phyloP scores from a whole-genome alignment of 2,329 filamentous ascomycete genomes.

The Diplocarpon rosae region DNA sequence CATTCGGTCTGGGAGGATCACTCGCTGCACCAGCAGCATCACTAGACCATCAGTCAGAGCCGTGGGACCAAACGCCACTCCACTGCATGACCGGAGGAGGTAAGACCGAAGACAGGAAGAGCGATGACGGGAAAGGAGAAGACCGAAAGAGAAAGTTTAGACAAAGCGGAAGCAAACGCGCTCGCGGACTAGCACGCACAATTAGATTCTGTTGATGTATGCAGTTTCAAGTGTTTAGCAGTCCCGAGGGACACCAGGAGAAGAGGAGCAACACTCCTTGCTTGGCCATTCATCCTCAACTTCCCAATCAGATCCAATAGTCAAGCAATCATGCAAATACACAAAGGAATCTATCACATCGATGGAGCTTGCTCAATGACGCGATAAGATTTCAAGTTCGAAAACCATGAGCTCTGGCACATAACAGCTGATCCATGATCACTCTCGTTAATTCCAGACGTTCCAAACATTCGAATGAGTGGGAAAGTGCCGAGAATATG shows the following conservation, averaged over 20 bases:
- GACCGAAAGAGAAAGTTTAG: not conserved
- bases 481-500: not conserved
- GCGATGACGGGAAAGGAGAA: not conserved
- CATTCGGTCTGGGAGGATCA: not conserved
- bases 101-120: not conserved
- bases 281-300: not conserved
- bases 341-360: not conserved
- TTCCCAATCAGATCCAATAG: not conserved
- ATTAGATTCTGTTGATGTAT: not conserved
- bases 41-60: not conserved
- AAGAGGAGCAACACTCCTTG: not conserved
- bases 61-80: not conserved
- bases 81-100: not conserved
- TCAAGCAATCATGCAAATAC: constrained; percentile 1
- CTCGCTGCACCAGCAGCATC: not conserved
- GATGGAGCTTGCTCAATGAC: not conserved
- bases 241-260: not conserved
- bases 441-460: not conserved
- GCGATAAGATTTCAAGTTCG: not conserved
- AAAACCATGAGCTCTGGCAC: not conserved
- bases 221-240: not conserved
- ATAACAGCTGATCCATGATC: not conserved
- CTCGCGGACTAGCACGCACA: not conserved
- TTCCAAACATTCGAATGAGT: not conserved
- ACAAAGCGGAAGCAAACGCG: not conserved